phyloP scores from a whole-genome alignment of 139 green algal species.

The Marvania coccoides region DNA sequence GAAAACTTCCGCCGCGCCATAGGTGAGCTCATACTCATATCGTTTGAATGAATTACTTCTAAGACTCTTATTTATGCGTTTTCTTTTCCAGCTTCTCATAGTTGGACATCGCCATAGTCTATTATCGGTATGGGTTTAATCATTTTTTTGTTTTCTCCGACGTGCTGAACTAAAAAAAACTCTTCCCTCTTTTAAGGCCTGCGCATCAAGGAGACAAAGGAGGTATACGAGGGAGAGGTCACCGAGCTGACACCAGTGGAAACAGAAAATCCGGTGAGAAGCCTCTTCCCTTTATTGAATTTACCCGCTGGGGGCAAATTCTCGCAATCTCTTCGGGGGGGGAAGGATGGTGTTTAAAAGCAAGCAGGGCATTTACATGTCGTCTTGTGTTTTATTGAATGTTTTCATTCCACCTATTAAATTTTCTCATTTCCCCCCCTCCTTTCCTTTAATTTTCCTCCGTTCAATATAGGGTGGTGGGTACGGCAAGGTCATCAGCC shows the following conservation, averaged over 20 bases:
- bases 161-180: too few species aligned
- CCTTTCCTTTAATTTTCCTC: not conserved
- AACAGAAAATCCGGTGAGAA: constrained; percentile 43
- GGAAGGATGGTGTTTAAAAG: too few species aligned
- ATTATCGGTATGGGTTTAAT: too few species aligned
- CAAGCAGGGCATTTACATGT: too few species aligned
- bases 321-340: too few species aligned
- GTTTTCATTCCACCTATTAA: not conserved
- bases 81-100: too few species aligned
- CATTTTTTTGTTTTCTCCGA: too few species aligned
- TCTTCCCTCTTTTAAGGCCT: too few species aligned
- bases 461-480: constrained; percentile 29
- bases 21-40: constrained; percentile 56
- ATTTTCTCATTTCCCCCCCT: not conserved
- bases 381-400: too few species aligned
- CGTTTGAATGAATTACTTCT: too few species aligned
- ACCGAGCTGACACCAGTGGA: constrained; percentile 95
- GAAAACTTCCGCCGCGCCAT: constrained; percentile 98
- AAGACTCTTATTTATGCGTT: too few species aligned
- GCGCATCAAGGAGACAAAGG: constrained; percentile 99
- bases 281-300: not conserved
- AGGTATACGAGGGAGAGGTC: constrained; percentile 99
- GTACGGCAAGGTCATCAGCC: constrained; percentile 81
- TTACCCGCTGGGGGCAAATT: not conserved
- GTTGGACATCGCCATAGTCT: too few species aligned